Evolutionary conservation across 805 yeast species (phyloP), one percentile per base, ranked within the genome.

Genomic region (Lachancea sp.): DNA sequence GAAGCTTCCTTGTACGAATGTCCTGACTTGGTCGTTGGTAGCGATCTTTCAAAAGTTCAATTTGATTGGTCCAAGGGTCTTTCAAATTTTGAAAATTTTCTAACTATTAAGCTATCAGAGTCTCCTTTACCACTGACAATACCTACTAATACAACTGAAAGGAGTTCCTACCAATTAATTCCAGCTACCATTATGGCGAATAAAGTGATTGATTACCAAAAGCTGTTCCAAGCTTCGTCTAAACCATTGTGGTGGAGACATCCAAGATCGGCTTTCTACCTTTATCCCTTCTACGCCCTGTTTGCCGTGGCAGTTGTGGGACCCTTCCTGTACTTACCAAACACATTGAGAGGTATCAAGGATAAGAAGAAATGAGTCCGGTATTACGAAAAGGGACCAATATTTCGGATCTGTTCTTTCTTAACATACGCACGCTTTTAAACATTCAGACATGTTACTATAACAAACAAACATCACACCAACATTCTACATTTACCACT

Each of bases 241-340:
- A 77, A 77, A 61, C 80, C 80, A 52, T 63, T 76, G 55, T 77
- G 76, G 78, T 56, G 66, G 69, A 70, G 72, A 68, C 76, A 74
- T 63, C 83, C 83, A 58, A 75, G 78, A 60, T 76, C 92, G 51
- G 82, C 82, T 67, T 68, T 72, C 55, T 65, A 80, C 61, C 73
- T 84, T 51, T 80, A 78, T 68, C 94, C 95, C 60, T 85, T 78
- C 75, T 80, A 73, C 70, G 85, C 84, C 47, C 70, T 79, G 46
- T 80, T 84, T 64, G 68, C 84, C 41, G 71, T 80, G 46, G 70
- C 85, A 49, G 76, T 85, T 38, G 71, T 71, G 45, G 73, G 75
- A 45, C 82, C 92, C 46, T 69, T 80, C 52, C 75, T 67, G 70
- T 83, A 78, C 73, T 63, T 78, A 37, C 84, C 79, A 55, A 80